Evolutionary conservation across 371 early-diverging fungal genomes (phyloP).

Genomic region (Mortierella sp.): DNA sequence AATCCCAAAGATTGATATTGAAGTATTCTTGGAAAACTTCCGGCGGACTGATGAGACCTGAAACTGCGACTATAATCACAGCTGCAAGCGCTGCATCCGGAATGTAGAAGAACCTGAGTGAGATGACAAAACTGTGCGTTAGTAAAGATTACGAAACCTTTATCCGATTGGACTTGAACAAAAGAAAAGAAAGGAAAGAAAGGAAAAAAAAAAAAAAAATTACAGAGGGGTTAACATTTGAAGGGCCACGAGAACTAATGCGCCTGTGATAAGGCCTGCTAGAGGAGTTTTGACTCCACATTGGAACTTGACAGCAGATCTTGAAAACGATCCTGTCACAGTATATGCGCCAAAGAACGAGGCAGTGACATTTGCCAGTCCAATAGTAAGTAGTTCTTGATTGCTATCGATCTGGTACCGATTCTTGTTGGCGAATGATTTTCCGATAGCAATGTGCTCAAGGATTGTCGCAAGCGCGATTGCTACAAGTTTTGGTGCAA

Average conservation of each 20-base stretch:
- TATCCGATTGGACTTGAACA: not conserved
- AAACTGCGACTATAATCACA: constrained; percentile 84
- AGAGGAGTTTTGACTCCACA: constrained; percentile 88
- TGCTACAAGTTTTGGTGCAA: constrained; percentile 69
- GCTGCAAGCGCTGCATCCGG: constrained; percentile 84
- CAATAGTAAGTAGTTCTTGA: constrained; percentile 91
- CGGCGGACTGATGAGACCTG: constrained; percentile 19
- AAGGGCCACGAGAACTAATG: constrained; percentile 83
- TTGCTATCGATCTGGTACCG: constrained; percentile 67
- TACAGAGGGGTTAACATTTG: constrained; percentile 77
- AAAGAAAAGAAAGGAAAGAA: not conserved
- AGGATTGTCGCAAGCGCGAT: constrained; percentile 80
- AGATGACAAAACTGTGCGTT: not conserved
- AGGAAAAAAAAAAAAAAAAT: not conserved
- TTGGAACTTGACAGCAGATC: constrained; percentile 86
- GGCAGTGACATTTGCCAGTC: constrained; percentile 83
- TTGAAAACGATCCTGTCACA: constrained; percentile 90
- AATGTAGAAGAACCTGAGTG: constrained; percentile 82
- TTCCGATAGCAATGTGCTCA: constrained; percentile 88
- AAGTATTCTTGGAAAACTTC: constrained; percentile 31
- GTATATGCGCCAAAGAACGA: constrained; percentile 89
- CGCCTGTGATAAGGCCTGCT: constrained; percentile 81
- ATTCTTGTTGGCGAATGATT: constrained; percentile 82
- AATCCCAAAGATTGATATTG: constrained; percentile 66
- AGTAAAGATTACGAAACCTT: no score